Conservation (phyloP, 371 early-diverging fungal genomes). For the Umbelopsis sp. region DNA sequence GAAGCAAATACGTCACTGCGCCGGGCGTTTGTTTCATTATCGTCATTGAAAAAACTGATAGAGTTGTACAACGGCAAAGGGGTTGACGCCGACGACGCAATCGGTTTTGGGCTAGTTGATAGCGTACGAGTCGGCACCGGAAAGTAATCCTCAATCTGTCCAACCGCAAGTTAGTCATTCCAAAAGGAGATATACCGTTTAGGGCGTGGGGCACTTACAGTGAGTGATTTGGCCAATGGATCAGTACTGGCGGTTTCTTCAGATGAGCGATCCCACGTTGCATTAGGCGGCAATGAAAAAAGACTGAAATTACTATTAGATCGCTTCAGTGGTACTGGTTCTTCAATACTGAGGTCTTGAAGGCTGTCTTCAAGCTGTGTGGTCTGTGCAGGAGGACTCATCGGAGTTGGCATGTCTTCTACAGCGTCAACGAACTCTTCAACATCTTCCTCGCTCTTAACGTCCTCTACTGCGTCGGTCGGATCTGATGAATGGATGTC, state of each 20-base stretch:
- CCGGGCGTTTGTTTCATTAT: constrained; percentile 23
- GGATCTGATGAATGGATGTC: background rate
- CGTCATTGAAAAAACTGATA: constrained; percentile 44
- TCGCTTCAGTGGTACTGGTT: background rate
- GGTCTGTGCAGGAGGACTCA: constrained; percentile 7
- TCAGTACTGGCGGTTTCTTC: background rate
- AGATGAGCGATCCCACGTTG: constrained; percentile 2
- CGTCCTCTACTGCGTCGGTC: constrained; percentile 21
- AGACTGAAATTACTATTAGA: constrained; percentile 23
- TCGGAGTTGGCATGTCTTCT: constrained; percentile 2
- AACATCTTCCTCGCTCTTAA: background rate
- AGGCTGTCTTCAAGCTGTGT: background rate
- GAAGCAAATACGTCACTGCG: constrained; percentile 47
- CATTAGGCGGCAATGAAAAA: constrained; percentile 20
- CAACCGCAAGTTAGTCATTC: background rate
- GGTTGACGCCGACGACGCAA: constrained; percentile 19
- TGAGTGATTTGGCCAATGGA: background rate
- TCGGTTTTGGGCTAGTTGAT: background rate
- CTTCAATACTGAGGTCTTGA: background rate
- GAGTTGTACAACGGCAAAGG: constrained; percentile 24
- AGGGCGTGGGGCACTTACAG: background rate
- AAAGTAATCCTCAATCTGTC: constrained; percentile 1
- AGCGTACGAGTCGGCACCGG: background rate
- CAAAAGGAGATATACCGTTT: no score
- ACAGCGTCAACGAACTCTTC: constrained; percentile 14